phyloP scores from a whole-genome alignment of 108 stramenopile genomes.

The Parmales sp. region DNA sequence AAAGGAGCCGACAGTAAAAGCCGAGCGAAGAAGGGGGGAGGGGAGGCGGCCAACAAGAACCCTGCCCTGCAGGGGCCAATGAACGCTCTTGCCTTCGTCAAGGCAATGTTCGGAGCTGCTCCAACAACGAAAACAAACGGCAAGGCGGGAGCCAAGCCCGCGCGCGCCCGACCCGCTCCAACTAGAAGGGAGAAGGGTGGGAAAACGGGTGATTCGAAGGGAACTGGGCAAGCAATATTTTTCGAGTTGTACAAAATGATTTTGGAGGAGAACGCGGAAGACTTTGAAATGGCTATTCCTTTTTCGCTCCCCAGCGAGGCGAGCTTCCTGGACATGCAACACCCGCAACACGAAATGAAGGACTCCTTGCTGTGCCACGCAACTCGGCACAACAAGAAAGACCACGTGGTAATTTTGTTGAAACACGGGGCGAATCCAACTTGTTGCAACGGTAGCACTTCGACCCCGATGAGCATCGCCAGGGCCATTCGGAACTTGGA shows the following conservation, averaged over 20 bases:
- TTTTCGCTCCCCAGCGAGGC: not conserved
- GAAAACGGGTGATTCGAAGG: not conserved
- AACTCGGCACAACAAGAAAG: not conserved
- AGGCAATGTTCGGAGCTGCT: not conserved
- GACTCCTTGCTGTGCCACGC: not conserved
- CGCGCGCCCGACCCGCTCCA: not conserved
- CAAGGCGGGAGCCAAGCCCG: not conserved
- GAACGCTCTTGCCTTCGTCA: conserved; percentile 6
- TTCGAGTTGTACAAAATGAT: too few species aligned
- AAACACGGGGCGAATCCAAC: not conserved
- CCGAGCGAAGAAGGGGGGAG: not conserved
- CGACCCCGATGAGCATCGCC: not conserved
- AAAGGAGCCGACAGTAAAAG: not conserved
- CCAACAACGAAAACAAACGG: not conserved
- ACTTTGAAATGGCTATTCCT: not conserved
- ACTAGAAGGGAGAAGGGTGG: not conserved
- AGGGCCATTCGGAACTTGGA: not conserved
- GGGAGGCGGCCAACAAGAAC: not conserved
- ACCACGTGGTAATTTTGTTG: not conserved
- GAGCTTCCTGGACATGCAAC: not conserved
- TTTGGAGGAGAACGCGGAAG: not conserved
- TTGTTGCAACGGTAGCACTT: not conserved
- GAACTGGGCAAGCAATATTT: not conserved
- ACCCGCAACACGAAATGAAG: not conserved
- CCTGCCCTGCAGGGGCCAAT: too few species aligned